Percentiles rank a stretch among this genome's conserved stretches.
These are phyloP conservation scores for Boletus tylopilopsis DNA, from an alignment of 768 basidiomycete species.

Conservation along the genomic window DNA sequence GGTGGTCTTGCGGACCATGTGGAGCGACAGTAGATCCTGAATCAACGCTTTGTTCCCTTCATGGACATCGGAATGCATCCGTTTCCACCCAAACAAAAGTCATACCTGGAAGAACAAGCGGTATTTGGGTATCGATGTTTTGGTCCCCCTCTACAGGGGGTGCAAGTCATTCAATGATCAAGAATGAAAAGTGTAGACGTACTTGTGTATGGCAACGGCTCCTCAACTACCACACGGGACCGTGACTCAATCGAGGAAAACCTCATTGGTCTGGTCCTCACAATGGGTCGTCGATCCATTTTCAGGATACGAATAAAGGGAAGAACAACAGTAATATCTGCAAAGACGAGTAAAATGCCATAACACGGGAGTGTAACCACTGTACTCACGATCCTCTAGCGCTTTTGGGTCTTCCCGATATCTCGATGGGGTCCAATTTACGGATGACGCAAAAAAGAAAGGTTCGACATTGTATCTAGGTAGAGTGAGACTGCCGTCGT, in stretches of 20 bases:
- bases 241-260: constrained; percentile 1
- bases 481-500: not conserved
- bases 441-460: constrained; percentile 42
- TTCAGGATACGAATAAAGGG: constrained; percentile 39
- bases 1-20: constrained; percentile 34
- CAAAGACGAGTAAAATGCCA: not conserved
- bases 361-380: constrained; percentile 1
- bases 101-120: constrained; percentile 23
- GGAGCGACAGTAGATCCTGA: constrained; percentile 36
- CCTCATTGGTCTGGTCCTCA: constrained; percentile 12
- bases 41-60: constrained; percentile 22
- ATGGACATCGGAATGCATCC: not conserved
- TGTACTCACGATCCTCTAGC: constrained; percentile 39
- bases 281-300: constrained; percentile 25
- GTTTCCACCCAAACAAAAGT: not conserved
- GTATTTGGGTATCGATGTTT: constrained; percentile 29
- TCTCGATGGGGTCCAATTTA: constrained; percentile 40
- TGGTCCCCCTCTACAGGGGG: constrained; percentile 13
- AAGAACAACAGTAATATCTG: constrained; percentile 43
- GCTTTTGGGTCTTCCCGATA: constrained; percentile 36
- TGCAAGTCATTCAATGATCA: not conserved
- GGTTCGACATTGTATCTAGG: constrained; percentile 40
- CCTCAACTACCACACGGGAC: not conserved
- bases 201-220: constrained; percentile 12
- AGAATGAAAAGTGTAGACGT: not conserved